Conservation (phyloP, 139 green algal genomes). For the Coccomyxa sp. region DNA sequence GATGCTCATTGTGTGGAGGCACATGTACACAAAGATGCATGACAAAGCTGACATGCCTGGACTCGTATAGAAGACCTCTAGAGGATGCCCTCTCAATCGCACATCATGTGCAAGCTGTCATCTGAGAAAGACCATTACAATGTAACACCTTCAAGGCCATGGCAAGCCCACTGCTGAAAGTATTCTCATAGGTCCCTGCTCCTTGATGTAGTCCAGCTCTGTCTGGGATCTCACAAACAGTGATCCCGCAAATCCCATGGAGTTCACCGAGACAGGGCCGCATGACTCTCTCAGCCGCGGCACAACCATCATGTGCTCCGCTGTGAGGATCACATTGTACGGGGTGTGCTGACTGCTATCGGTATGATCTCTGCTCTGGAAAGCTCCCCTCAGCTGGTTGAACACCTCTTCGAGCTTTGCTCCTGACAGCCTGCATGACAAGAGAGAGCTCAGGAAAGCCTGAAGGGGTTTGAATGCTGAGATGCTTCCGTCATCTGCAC, state of each 20-base stretch:
- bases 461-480: not conserved
- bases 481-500: too few relatives aligned
- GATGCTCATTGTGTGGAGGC: too few relatives aligned
- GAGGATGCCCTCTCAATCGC: too few relatives aligned
- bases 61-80: too few relatives aligned
- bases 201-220: constrained; percentile 47
- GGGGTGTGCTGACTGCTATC: not conserved
- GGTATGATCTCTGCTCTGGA: not conserved
- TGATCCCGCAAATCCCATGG: constrained; percentile 73
- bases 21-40: too few relatives aligned
- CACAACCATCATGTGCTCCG: constrained; percentile 41
- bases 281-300: constrained; percentile 38
- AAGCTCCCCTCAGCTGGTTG: not conserved
- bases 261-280: constrained; percentile 56
- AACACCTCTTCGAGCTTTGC: not conserved
- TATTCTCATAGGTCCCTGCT: constrained; percentile 41
- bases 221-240: constrained; percentile 58
- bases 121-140: too few relatives aligned
- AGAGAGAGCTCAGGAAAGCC: not conserved
- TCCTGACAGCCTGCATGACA: not conserved
- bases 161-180: constrained; percentile 42
- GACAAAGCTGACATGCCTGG: too few relatives aligned
- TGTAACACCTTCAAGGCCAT: too few relatives aligned
- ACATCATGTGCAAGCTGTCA: too few relatives aligned
- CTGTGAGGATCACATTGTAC: constrained; percentile 54